Percentiles rank a stretch among this genome's conserved stretches.
Evolutionary conservation across 495 filamentous ascomycete genomes (phyloP).

Genomic region (Penicillium antarcticum): DNA sequence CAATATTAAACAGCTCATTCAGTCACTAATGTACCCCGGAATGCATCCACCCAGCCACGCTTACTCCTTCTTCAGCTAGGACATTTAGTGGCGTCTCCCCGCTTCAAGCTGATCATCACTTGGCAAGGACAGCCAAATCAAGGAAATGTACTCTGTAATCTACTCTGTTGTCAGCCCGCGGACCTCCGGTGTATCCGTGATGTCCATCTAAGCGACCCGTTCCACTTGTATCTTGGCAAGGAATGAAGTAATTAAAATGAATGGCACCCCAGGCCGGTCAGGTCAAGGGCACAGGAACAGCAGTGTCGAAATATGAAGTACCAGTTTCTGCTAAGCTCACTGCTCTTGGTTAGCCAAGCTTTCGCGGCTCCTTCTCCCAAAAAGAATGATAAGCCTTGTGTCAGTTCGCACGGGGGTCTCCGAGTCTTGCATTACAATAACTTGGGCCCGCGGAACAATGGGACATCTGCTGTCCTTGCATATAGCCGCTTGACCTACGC

Average conservation of each 20-base stretch:
- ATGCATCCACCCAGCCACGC: not conserved
- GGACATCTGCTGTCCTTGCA: constrained; percentile 24
- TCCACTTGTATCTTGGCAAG: not conserved
- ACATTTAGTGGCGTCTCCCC: not conserved
- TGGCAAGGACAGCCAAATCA: not conserved
- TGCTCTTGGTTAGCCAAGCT: not conserved
- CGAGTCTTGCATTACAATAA: constrained; percentile 30
- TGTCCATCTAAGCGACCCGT: not conserved
- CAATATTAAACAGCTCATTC: no score
- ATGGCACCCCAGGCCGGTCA: not conserved
- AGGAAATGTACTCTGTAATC: not conserved
- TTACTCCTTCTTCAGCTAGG: not conserved
- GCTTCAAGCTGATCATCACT: not conserved
- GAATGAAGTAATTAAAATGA: not conserved
- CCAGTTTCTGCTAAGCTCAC: not conserved
- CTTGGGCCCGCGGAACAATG: constrained; percentile 28
- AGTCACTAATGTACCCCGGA: no score
- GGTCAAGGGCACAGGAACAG: not conserved
- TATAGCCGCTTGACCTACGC: constrained; percentile 10
- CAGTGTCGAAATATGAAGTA: not conserved
- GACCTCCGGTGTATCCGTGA: not conserved
- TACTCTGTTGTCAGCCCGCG: not conserved
- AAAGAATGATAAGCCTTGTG: not conserved
- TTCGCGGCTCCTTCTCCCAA: not conserved
- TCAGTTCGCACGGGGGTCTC: constrained; percentile 16